Evolutionary conservation across 139 green algal species (phyloP).

Genomic region (Chlamydomonas sp.): DNA sequence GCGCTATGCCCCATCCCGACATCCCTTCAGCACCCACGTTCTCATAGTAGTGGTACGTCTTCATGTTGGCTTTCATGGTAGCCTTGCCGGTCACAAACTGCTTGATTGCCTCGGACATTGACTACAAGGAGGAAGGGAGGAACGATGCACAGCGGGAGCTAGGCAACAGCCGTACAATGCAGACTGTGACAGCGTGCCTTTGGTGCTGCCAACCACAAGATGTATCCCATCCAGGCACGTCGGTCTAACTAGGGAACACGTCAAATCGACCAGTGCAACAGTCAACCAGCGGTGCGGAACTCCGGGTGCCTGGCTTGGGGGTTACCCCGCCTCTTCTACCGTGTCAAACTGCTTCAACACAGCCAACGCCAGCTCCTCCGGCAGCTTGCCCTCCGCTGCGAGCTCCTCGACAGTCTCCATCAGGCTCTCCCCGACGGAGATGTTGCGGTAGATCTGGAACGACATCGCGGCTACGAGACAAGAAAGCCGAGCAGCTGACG

Average conservation of each 20-base stretch:
- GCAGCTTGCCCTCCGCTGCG: slow-evolving; percentile 51
- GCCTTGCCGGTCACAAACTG: slow-evolving; percentile 55
- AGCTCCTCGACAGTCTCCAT: slow-evolving; percentile 57
- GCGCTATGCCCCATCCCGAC: background rate
- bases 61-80: slow-evolving; percentile 63
- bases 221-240: no score
- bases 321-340: background rate
- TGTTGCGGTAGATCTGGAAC: slow-evolving; percentile 56
- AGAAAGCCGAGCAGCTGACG: no score
- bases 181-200: no score
- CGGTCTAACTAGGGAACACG: no score
- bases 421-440: slow-evolving; percentile 41
- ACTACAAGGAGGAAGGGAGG: slow-evolving; percentile 29
- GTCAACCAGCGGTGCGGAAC: background rate
- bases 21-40: slow-evolving; percentile 47
- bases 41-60: slow-evolving; percentile 68
- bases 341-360: slow-evolving; percentile 60
- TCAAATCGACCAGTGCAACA: background rate
- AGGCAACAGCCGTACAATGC: no score
- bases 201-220: background rate
- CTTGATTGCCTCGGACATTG: slow-evolving; percentile 55
- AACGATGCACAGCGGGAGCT: no score
- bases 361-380: slow-evolving; percentile 49
- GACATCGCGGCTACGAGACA: slow-evolving; percentile 5
- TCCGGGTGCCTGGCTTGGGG: background rate